These are phyloP conservation scores for Aechmea fasciata DNA, from an alignment of 176 grass and related monocot species.

Conservation along the genomic window DNA sequence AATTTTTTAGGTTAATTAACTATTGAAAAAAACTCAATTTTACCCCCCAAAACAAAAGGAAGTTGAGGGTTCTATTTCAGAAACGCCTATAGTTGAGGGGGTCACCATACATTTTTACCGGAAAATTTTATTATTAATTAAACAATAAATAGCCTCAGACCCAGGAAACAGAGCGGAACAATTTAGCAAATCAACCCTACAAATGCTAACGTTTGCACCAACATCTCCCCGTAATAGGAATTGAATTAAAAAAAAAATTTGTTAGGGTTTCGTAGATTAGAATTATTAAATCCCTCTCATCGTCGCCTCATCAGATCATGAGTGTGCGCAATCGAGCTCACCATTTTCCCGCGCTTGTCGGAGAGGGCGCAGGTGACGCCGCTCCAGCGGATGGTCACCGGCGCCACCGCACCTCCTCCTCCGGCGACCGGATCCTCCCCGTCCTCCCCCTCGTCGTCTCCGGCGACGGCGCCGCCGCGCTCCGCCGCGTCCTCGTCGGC, in stretches of 20 bases:
- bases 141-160: background rate
- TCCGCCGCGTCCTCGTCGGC: slow-evolving; percentile 19
- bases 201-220: background rate
- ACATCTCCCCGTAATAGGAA: background rate
- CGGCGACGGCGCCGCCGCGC: background rate
- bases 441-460: background rate
- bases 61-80: too few species aligned
- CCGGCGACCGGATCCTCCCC: slow-evolving; percentile 4
- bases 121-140: background rate
- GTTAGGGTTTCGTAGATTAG: too few species aligned
- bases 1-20: too few species aligned
- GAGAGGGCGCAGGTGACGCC: slow-evolving; percentile 66
- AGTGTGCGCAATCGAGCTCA: slow-evolving; percentile 11
- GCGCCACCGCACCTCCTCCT: slow-evolving; percentile 16
- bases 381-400: slow-evolving; percentile 61
- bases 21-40: too few species aligned
- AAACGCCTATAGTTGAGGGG: too few species aligned
- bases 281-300: too few species aligned
- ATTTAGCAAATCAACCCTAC: background rate
- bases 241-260: too few species aligned
- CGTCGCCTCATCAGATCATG: too few species aligned
- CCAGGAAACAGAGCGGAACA: background rate
- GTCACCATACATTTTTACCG: too few species aligned
- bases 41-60: too few species aligned
- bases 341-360: slow-evolving; percentile 58